Evolutionary conservation across 176 grass and related monocot genomes (phyloP), one percentile per base, ranked within the genome.

Genomic region (Oryza officinalis): DNA sequence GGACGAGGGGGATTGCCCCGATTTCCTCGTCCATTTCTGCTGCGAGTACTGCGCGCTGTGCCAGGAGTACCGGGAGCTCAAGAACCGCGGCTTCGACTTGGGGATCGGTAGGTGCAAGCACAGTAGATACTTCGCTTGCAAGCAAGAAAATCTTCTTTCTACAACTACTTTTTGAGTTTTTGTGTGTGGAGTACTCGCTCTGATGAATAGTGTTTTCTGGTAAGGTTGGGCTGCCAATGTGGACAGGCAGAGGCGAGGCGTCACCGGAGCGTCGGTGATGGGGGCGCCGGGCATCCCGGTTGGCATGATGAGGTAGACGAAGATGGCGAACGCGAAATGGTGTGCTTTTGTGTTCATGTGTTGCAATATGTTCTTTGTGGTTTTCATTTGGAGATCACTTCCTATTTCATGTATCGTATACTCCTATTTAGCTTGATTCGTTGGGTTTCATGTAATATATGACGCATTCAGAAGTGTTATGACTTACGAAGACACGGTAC

Each of bases 41-140:
- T 98, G 96, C 47, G 96, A 98, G 79, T 38, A 43, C n/a, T 94
- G 84, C 27, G 93, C 91, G 10, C 85, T 98, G 15, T 98, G 96
- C 83, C 96, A 93, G 80, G 91, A 95, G 78, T 88, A 95, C 69
- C 88, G 93, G 8, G 93, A 98, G 85, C 93, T 98, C 70, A 95
- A 92, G 85, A 95, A 78, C 79, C 89, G 83, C 38, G 96, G 96
- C 18, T 98, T 90, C 80, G 93, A 98, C 74, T 66, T 93, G 91
- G 96, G 96, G 66, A 98, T 98, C 52, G 96, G 92, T 97, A 71
- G 81, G 89, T 65, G 27, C 40, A 60, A 72, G 43, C 26, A 30
- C 54, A 25, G 40, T 50, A 35, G 49, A 38, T 67, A 49, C 14
- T 14, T 71, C 54, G 31, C 74, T 78, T n/a, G 31, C 7, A 45